Base-by-base conservation (phyloP, 2,329 filamentous ascomycete species). In the Aspergillus puulaauensis region DNA sequence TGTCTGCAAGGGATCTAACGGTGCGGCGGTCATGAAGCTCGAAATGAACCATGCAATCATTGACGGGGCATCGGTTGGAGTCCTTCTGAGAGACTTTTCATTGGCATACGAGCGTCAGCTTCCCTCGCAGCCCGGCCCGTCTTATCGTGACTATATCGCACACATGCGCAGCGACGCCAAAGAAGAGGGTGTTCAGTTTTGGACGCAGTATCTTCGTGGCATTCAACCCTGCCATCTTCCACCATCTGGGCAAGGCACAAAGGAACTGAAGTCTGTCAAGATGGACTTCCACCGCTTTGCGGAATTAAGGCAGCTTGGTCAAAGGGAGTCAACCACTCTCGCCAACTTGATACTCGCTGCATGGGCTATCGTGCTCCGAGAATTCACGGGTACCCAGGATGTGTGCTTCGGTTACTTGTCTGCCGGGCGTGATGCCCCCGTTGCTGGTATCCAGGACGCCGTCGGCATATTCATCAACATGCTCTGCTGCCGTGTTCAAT, bases 401-500 rank as follows among this genome's bases (percentile, higher is more conserved):
- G 69, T 79, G 8, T 75, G 70, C 24, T 79, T 79, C 51, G 77
- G 75, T 7, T 75, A 76, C 46, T 64, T 74, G 4, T 71, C 72
- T 6, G 73, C 75, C 17, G 75, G 76, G 14, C 69, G 77, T 56
- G 79, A 83, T 61, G 70, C 77, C 12, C 76, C 78, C 2, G 68
- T 83, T 8, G 66, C 73, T 6, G 74, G 73, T 2, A 77, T 83
- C 11, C 72, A 80, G 48, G 73, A 77, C 23, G 76, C 77, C 17
- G 76, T 82, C 41, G 80, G 80, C 6, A 71, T 74, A 15, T 81
- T 84, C 48, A 80, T 85, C 58, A 83, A 83, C 54, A 83, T 84
- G 77, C 74, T 85, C 3, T 78, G 82, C 46, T 83, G 78, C 57
- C 76, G 79, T 4, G 71, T 83, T 3, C 71, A 55, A 62, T 80